phyloP scores from a whole-genome alignment of 192 early-diverging fungal genomes.

The Chytriomyces sp. region DNA sequence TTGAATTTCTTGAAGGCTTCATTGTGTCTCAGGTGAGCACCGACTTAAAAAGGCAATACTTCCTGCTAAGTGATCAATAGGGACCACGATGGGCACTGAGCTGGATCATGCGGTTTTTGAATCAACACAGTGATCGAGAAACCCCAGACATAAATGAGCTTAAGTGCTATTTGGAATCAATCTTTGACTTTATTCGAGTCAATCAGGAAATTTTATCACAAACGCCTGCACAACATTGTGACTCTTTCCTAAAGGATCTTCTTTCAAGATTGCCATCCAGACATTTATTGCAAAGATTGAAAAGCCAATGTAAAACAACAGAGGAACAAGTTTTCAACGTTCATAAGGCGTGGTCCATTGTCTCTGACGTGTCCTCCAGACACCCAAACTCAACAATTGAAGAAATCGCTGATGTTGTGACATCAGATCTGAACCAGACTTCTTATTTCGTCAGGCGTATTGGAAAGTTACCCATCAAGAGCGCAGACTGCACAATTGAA shows the following conservation, averaged over 20 bases:
- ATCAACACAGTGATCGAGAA: too few species aligned
- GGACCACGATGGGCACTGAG: too few species aligned
- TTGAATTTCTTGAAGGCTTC: constrained; percentile 17
- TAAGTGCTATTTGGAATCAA: neutral
- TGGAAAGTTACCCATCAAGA: neutral
- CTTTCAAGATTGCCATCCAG: neutral
- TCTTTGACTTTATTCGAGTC: neutral
- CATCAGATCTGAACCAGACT: too few species aligned
- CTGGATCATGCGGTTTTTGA: too few species aligned
- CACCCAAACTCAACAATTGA: too few species aligned
- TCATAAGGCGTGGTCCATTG: neutral
- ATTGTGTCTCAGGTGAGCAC: neutral
- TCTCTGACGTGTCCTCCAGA: neutral
- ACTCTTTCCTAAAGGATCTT: neutral
- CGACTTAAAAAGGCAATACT: neutral
- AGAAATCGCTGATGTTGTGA: too few species aligned
- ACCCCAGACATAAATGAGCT: too few species aligned
- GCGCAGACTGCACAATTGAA: neutral
- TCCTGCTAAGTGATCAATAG: too few species aligned
- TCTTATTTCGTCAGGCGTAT: neutral
- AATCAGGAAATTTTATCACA: neutral
- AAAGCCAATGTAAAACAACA: neutral
- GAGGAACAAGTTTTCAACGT: neutral
- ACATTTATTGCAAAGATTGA: neutral
- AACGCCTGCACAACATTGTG: neutral